phyloP scores from a whole-genome alignment of 31 red algal genomes.

The Endocladia muricata region DNA sequence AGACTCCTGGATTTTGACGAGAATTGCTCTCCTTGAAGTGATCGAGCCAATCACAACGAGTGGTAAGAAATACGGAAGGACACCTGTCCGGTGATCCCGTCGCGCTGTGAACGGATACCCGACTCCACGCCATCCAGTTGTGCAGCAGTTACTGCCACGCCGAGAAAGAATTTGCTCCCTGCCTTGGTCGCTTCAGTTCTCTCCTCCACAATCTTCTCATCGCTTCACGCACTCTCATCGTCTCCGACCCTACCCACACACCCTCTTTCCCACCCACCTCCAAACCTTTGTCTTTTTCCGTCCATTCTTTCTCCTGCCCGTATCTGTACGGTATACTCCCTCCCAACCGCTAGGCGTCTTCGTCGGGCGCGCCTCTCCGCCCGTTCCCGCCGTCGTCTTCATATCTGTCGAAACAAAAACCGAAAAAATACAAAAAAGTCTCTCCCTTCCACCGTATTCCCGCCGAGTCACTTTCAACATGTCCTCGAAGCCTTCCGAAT shows the following conservation, averaged over 20 bases:
- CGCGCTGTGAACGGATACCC: not conserved
- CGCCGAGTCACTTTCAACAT: constrained; percentile 1
- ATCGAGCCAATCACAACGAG: no score
- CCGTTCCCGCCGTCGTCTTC: not conserved
- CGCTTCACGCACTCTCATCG: not conserved
- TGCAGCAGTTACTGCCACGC: not conserved
- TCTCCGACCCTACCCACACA: not conserved
- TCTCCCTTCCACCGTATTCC: not conserved
- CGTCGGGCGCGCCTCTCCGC: no score
- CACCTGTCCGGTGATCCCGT: constrained; percentile 21
- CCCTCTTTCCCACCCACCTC: not conserved
- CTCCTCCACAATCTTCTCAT: not conserved
- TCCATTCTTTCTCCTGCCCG: not conserved
- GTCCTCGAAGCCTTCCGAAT: constrained; percentile 59
- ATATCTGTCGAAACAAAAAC: not conserved
- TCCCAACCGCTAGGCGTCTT: no score
- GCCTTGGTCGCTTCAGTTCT: not conserved
- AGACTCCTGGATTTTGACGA: no score
- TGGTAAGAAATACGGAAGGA: constrained; percentile 1
- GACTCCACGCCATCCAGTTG: not conserved
- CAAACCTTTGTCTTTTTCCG: not conserved
- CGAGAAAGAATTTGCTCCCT: not conserved
- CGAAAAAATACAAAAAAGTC: not conserved
- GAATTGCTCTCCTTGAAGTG: no score
- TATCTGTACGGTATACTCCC: not conserved